A percentile compares a stretch with the other conserved stretches of the same genome.
Evolutionary conservation across 257 asterid species (phyloP).

Genomic region (Cynanchum wilfordii): DNA sequence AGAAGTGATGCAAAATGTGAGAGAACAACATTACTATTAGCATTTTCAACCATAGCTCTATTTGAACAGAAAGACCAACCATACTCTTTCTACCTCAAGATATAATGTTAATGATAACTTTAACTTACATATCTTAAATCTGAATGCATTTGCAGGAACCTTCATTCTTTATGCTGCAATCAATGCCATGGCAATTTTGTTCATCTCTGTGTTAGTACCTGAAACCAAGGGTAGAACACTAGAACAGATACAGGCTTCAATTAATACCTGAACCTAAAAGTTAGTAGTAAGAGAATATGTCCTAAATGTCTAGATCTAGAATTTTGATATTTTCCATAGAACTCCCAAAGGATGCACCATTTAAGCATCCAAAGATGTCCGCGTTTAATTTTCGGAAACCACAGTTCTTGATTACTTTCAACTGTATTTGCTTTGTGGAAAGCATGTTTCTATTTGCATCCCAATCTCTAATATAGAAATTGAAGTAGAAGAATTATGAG

Average conservation of each 20-base stretch:
- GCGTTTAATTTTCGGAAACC: not conserved
- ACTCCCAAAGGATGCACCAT: not conserved
- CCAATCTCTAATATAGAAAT: not conserved
- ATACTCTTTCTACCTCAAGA: not conserved
- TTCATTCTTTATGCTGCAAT: slow-evolving; percentile 68
- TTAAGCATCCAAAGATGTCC: not conserved
- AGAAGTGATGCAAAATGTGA: not conserved
- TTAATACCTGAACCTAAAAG: slow-evolving; percentile 18
- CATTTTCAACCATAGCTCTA: no score
- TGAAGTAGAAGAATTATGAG: not conserved
- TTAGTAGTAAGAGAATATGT: not conserved
- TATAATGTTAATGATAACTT: not conserved
- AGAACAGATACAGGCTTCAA: slow-evolving; percentile 77
- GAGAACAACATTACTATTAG: not conserved
- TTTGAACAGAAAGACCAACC: not conserved
- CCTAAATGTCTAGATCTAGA: slow-evolving; percentile 1
- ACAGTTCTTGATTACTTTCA: not conserved
- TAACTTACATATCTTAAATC: slow-evolving; percentile 3
- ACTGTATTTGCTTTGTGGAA: not conserved
- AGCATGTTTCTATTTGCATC: not conserved
- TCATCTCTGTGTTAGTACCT: slow-evolving; percentile 72
- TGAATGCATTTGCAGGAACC: slow-evolving; percentile 59
- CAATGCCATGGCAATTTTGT: slow-evolving; percentile 59
- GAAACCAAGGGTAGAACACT: slow-evolving; percentile 90
- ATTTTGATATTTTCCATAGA: not conserved